These are phyloP conservation scores for Acer negundo DNA, from an alignment of 345 rosid species.

Conservation along the genomic window DNA sequence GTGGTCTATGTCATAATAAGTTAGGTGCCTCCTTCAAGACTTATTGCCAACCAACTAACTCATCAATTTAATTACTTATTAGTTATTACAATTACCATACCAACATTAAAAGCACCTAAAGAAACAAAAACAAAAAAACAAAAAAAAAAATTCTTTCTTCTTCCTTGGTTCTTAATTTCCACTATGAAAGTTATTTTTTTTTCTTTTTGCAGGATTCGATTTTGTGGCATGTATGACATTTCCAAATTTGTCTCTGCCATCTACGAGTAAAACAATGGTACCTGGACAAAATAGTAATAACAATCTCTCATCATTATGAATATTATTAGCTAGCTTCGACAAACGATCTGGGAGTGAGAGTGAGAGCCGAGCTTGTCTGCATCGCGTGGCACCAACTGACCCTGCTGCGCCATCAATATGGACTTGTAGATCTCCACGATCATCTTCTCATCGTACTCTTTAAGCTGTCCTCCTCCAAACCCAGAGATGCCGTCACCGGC, in stretches of 20 bases:
- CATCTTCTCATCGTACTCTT: conserved; percentile 62
- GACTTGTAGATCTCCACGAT: conserved; percentile 74
- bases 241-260: background rate
- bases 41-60: background rate
- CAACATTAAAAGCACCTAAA: background rate
- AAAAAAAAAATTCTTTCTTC: background rate
- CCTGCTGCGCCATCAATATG: conserved; percentile 48
- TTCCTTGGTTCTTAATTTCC: background rate
- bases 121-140: background rate
- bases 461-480: conserved; percentile 35
- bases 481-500: conserved; percentile 6
- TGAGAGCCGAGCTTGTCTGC: conserved; percentile 32
- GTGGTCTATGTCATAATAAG: background rate
- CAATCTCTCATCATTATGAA: background rate
- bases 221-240: background rate
- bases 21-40: background rate
- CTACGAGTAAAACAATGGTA: background rate
- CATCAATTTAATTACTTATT: conserved; percentile 5
- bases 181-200: background rate
- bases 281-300: background rate
- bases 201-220: background rate
- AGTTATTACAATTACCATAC: background rate
- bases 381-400: conserved; percentile 44
- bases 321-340: conserved; percentile 5
- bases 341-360: conserved; percentile 20